These are phyloP conservation scores for Lantana camara DNA, from an alignment of 257 asterid genomes.

Conservation along the genomic window DNA sequence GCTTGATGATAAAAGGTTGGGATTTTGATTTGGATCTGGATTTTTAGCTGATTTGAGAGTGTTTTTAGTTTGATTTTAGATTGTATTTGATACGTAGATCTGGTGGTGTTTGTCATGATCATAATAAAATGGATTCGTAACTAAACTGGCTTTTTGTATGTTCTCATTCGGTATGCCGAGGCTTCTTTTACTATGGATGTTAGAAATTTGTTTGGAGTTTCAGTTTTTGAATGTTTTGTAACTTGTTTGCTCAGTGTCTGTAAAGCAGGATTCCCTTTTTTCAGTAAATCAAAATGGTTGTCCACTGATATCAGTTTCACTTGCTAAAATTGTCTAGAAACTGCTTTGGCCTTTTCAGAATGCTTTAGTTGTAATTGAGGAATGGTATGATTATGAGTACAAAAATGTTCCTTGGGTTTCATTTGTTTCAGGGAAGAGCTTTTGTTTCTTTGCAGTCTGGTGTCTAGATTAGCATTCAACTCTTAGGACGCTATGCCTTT, in stretches of 20 bases:
- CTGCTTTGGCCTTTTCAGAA: slow-evolving; percentile 1
- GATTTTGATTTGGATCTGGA: slow-evolving; percentile 12
- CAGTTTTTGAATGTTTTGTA: neutral
- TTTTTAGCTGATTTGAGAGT: neutral
- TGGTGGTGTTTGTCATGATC: neutral
- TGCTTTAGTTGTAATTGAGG: neutral
- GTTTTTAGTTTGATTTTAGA: slow-evolving; percentile 14
- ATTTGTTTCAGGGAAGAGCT: neutral
- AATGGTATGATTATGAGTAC: neutral
- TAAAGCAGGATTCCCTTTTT: neutral
- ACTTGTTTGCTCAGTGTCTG: neutral
- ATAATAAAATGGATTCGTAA: neutral
- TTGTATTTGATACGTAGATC: slow-evolving; percentile 1
- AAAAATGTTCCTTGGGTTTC: neutral
- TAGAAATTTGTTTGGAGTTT: neutral
- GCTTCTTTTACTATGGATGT: neutral
- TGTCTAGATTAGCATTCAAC: neutral
- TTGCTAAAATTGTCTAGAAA: neutral
- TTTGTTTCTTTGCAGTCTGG: neutral
- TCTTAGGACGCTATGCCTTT: neutral
- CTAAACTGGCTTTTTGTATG: neutral
- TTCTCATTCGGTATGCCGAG: neutral
- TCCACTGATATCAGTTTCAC: neutral
- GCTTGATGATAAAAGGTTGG: neutral
- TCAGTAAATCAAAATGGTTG: neutral